phyloP scores from a whole-genome alignment of 371 early-diverging fungal genomes.

The Mucor mucedo region DNA sequence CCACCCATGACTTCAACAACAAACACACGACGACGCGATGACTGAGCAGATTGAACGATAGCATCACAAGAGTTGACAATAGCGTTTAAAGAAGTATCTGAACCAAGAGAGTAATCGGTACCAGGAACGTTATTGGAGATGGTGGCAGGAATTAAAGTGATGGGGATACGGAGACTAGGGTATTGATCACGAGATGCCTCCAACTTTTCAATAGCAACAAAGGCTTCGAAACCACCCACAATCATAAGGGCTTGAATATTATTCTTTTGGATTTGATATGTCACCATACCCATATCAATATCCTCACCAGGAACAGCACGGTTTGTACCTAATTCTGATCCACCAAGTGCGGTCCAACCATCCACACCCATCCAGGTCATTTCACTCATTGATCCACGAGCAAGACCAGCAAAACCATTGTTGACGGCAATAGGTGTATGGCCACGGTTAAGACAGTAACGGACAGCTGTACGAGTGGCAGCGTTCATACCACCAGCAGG shows the following conservation, averaged over 20 bases:
- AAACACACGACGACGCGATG: conserved; percentile 93
- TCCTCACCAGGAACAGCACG: conserved; percentile 81
- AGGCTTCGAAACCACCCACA: conserved; percentile 97
- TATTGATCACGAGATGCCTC: conserved; percentile 74
- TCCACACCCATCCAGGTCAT: conserved; percentile 88
- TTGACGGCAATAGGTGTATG: conserved; percentile 85
- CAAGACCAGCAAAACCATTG: conserved; percentile 96
- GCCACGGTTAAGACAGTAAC: conserved; percentile 86
- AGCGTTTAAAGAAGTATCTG: conserved; percentile 97
- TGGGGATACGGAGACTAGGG: conserved; percentile 91
- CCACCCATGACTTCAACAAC: conserved; percentile 99
- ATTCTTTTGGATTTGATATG: conserved; percentile 90
- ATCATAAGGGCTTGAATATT: conserved; percentile 89
- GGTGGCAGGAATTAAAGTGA: conserved; percentile 96
- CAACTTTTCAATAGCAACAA: conserved; percentile 78
- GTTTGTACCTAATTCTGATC: conserved; percentile 96
- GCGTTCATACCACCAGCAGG: conserved; percentile 99
- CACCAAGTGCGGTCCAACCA: conserved; percentile 92
- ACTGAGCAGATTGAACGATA: conserved; percentile 91
- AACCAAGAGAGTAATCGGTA: conserved; percentile 95
- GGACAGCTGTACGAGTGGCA: conserved; percentile 90
- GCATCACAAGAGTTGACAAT: conserved; percentile 95
- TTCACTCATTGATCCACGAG: conserved; percentile 76
- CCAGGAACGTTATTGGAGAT: conserved; percentile 99
- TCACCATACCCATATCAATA: conserved; percentile 82